These are phyloP conservation scores for Zelopaecilomyces penicillatus DNA, from an alignment of 2,329 filamentous ascomycete species.

Conservation along the genomic window DNA sequence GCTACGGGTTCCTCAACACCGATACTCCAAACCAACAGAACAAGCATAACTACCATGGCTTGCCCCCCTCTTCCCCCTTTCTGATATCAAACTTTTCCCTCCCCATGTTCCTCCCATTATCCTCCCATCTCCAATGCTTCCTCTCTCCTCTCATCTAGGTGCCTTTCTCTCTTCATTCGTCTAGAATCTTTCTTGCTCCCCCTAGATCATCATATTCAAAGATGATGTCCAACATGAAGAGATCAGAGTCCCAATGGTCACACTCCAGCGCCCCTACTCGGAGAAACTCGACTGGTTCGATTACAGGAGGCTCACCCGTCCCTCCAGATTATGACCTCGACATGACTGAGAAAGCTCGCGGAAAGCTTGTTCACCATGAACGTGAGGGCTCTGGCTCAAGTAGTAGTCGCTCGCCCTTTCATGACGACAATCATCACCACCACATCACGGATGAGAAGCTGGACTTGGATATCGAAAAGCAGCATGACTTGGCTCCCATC, in stretches of 20 bases:
- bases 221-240: too few relatives aligned
- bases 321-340: background rate
- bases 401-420: constrained; percentile 1
- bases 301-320: background rate
- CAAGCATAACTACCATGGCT: too few relatives aligned
- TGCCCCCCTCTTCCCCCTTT: too few relatives aligned
- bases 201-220: too few relatives aligned
- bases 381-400: background rate
- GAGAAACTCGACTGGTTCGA: constrained; percentile 1
- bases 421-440: constrained; percentile 3
- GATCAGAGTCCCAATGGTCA: background rate
- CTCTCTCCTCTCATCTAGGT: too few relatives aligned
- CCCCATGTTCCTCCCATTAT: too few relatives aligned
- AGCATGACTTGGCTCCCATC: background rate
- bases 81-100: too few relatives aligned
- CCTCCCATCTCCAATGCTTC: too few relatives aligned
- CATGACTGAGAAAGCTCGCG: background rate
- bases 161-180: too few relatives aligned
- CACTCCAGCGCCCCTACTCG: constrained; percentile 4
- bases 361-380: background rate
- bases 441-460: constrained; percentile 1
- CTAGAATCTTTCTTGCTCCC: too few relatives aligned
- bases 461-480: background rate
- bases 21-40: too few relatives aligned
- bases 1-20: too few relatives aligned